phyloP scores from a whole-genome alignment of 192 early-diverging fungal genomes.

The Lunasporangiospora selenospora region DNA sequence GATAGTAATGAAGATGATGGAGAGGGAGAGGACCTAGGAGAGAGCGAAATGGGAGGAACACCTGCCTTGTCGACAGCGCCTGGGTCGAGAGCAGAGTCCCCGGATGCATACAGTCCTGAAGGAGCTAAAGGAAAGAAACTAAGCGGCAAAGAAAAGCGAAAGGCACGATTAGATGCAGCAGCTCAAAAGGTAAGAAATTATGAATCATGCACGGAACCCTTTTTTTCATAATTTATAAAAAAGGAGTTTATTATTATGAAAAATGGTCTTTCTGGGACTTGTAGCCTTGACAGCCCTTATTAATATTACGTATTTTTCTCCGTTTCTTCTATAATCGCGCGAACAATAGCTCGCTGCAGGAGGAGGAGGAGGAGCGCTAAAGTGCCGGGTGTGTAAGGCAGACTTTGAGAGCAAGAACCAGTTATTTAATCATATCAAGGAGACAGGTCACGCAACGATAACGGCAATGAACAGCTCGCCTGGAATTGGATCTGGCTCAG shows the following conservation, averaged over 20 bases:
- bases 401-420: constrained; percentile 82
- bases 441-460: constrained; percentile 85
- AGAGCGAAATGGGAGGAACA: constrained; percentile 53
- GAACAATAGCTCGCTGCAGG: background rate
- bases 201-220: background rate
- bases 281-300: background rate
- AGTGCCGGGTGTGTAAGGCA: constrained; percentile 81
- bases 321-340: background rate
- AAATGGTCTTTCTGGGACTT: constrained; percentile 26
- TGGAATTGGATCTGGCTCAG: background rate
- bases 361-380: constrained; percentile 20
- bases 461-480: background rate
- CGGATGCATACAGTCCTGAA: constrained; percentile 1
- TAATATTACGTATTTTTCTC: background rate
- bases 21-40: constrained; percentile 38
- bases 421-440: constrained; percentile 88
- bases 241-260: constrained; percentile 64
- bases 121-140: constrained; percentile 46
- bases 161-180: constrained; percentile 30
- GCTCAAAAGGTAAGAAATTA: constrained; percentile 53
- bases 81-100: constrained; percentile 47
- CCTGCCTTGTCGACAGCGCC: constrained; percentile 52
- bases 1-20: constrained; percentile 40
- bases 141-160: constrained; percentile 46
- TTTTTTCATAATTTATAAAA: constrained; percentile 44